phyloP scores from a whole-genome alignment of 768 basidiomycete genomes.

The Austroboletus eburneus region DNA sequence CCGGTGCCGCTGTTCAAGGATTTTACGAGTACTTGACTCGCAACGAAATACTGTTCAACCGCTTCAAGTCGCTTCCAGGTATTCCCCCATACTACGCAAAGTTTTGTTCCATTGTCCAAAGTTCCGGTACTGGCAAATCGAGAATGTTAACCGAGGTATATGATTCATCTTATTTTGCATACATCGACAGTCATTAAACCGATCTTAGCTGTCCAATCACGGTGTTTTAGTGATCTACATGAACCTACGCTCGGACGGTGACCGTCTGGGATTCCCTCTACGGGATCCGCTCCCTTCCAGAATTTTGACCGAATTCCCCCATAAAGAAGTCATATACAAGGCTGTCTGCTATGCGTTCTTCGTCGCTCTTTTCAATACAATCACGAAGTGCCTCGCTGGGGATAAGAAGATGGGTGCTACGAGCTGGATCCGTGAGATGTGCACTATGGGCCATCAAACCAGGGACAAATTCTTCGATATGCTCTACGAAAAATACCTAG shows the following conservation, averaged over 20 bases:
- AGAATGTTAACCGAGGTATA: background rate
- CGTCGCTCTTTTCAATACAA: no score
- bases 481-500: no score
- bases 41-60: no score
- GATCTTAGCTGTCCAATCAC: background rate
- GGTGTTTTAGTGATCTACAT: background rate
- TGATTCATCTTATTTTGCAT: background rate
- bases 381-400: background rate
- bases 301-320: no score
- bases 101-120: no score
- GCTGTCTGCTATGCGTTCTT: no score
- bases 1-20: no score
- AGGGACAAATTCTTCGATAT: background rate
- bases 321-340: no score
- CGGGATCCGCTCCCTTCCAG: background rate
- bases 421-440: background rate
- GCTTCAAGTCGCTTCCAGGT: no score
- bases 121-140: background rate
- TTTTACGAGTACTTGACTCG: no score
- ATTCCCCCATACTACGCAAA: no score
- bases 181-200: background rate
- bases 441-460: background rate
- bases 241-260: background rate
- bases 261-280: background rate
- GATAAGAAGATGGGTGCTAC: background rate